Base-by-base conservation (phyloP, 202 grass and related monocot genomes). In the Musa balbisiana region DNA sequence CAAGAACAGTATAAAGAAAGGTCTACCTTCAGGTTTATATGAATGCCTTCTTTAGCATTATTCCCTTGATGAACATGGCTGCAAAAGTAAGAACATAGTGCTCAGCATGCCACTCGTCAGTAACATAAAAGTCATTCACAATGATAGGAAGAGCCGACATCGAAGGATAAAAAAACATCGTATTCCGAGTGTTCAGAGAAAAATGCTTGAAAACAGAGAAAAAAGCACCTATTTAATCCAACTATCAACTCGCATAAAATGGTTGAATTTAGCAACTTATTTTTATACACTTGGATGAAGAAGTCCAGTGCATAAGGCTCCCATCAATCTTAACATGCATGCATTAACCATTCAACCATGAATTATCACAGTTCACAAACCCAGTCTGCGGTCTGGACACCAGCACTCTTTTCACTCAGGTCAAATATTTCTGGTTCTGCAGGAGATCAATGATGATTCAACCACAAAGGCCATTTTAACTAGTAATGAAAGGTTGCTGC, bases 81-180 rank as follows among this genome's bases (percentile, higher is more conserved):
- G 90, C 88, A 79, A 97, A 97, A 76, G 90, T 90, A 73, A 90
- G 93, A 67, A 97, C 89, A 65, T 97, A 97, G 53, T 93, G 93
- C 69, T 90, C 93, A 74, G 90, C 88, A 87, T 97, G 93, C 62
- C 88, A 97, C 80, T 93, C 90, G 11, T 90, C 88, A 9, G 93
- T 93, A 79, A 97, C 91, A 72, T 84, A 97, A 73, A 97, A 97
- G 74, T 91, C 88, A 81, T 93, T 91, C 52, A 91, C 0, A 43
- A 6, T 43, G 33, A 43, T 43, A 8, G 33, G 5, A 43, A 43
- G 33, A 43, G 5, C 33, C 33, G 5, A 43, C 33, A 43, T 43
- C 0, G 0, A 43, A 43, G 33, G 33, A 43, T 43, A 43, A 43
- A 8, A 43, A 43, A 43, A 5, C 63, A 53, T 49, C 88, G 73